Evolutionary conservation across 139 green algal genomes (phyloP), one percentile per base, ranked within the genome.

Genomic region (Spirogloea muscicola): DNA sequence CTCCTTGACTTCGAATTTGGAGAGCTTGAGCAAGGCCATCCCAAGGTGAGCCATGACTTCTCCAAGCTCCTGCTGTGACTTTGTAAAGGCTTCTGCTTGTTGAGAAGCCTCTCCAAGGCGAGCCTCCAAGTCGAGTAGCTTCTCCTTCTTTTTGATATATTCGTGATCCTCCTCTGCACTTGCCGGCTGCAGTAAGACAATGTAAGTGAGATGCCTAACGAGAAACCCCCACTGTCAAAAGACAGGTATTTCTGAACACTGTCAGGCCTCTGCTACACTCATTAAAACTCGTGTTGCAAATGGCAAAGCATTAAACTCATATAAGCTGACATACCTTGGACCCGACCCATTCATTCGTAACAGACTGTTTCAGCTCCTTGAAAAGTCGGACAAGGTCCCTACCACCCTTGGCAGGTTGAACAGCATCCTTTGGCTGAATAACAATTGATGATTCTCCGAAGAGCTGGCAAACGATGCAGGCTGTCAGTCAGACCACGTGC

Each of bases 381-480:
- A 94, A 89, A 43, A 87, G 86, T 5, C 88, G 77, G 55, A 92
- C 66, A 59, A 93, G 66, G 78, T 92, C 86, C 46, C 72, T 70
- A 3, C 87, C 89, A 58, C 85, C 58, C 55, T 79, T 86, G 0
- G 86, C 83, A 34, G 84, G 82, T 64, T 87, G 77, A 10, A 78
- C 76, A 6, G 64, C 72, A 10, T 77, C 72, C 16, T 21, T 21
- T 29, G 62, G 64, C n/a, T n/a, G n/a, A n/a, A n/a, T n/a, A n/a
- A n/a, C n/a, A n/a, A n/a, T n/a, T n/a, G n/a, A n/a, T n/a, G n/a
- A n/a, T n/a, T n/a, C n/a, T n/a, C n/a, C n/a, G n/a, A n/a, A n/a
- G n/a, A n/a, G n/a, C n/a, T n/a, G n/a, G n/a, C n/a, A n/a, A n/a
- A n/a, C n/a, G n/a, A n/a, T n/a, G n/a, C n/a, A n/a, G n/a, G n/a